Evolutionary conservation across 805 yeast species (phyloP).

Genomic region (Lipomyces kockii): DNA sequence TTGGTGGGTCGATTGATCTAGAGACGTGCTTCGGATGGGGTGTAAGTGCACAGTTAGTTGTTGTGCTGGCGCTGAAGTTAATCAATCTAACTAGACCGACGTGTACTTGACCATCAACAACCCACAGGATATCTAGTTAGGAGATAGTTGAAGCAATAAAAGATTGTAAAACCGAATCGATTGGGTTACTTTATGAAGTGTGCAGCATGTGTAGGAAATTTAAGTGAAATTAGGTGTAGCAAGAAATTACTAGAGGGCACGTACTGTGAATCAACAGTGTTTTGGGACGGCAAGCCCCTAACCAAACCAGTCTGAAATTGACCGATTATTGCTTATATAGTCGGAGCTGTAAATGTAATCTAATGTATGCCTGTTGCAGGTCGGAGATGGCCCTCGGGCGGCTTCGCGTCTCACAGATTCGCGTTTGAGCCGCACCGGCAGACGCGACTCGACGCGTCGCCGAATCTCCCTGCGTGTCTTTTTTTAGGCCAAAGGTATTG

Average conservation of each 20-base stretch:
- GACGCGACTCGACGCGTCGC: background rate
- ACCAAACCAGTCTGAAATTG: too few species aligned
- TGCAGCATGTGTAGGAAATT: too few species aligned
- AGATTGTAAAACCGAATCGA: too few species aligned
- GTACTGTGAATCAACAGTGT: too few species aligned
- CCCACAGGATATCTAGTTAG: background rate
- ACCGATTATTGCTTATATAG: too few species aligned
- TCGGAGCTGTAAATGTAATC: too few species aligned
- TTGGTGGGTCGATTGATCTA: conserved; percentile 69
- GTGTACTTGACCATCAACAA: conserved; percentile 34
- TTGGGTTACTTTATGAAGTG: too few species aligned
- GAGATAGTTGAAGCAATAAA: too few species aligned
- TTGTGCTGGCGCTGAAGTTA: background rate
- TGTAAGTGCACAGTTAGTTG: conserved; percentile 13
- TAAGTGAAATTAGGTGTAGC: too few species aligned
- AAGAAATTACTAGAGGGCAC: too few species aligned
- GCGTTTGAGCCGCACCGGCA: background rate
- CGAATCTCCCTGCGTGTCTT: background rate
- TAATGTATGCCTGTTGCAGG: too few species aligned
- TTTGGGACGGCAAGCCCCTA: too few species aligned
- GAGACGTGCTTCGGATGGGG: conserved; percentile 80
- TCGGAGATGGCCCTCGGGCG: background rate
- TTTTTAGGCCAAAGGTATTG: background rate
- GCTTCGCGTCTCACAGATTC: background rate
- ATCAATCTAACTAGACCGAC: conserved; percentile 29